phyloP scores from a whole-genome alignment of 2,329 filamentous ascomycete genomes.

The Sporothrix phasma region DNA sequence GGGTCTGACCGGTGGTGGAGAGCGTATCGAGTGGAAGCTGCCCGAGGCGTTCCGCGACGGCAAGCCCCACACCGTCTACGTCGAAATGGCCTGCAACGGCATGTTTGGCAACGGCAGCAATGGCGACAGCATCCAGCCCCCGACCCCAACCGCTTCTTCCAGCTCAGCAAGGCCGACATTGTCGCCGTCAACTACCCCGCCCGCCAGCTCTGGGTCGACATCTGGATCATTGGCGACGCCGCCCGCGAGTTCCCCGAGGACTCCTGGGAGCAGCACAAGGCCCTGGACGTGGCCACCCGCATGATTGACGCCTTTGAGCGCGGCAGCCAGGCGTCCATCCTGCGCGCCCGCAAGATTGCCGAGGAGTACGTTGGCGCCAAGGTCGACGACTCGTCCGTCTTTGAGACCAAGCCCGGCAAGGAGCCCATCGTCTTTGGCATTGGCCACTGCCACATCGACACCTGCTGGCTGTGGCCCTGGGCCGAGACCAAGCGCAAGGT shows the following conservation, averaged over 20 bases:
- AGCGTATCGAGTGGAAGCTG: conserved; percentile 84
- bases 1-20: conserved; percentile 80
- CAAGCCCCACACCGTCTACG: conserved; percentile 79
- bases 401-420: conserved; percentile 60
- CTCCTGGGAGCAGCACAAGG: conserved; percentile 81
- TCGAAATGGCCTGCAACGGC: conserved; percentile 97
- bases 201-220: conserved; percentile 75
- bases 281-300: conserved; percentile 69
- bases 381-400: conserved; percentile 76
- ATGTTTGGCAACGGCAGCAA: conserved; percentile 90
- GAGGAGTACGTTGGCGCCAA: conserved; percentile 70
- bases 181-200: conserved; percentile 82
- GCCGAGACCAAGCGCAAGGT: conserved; percentile 97
- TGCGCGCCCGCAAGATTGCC: conserved; percentile 72
- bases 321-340: conserved; percentile 66
- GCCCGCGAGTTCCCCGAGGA: conserved; percentile 82
- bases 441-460: conserved; percentile 96
- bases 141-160: conserved; percentile 71
- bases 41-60: conserved; percentile 74
- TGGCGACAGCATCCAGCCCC: conserved; percentile 86
- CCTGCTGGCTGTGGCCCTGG: conserved; percentile 97
- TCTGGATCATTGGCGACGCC: conserved; percentile 92
- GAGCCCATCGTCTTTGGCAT: conserved; percentile 76
- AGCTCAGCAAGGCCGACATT: conserved; percentile 68
- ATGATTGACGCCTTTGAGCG: conserved; percentile 88